phyloP scores from a whole-genome alignment of 2,329 filamentous ascomycete genomes.

The Neofusicoccum laricinum region DNA sequence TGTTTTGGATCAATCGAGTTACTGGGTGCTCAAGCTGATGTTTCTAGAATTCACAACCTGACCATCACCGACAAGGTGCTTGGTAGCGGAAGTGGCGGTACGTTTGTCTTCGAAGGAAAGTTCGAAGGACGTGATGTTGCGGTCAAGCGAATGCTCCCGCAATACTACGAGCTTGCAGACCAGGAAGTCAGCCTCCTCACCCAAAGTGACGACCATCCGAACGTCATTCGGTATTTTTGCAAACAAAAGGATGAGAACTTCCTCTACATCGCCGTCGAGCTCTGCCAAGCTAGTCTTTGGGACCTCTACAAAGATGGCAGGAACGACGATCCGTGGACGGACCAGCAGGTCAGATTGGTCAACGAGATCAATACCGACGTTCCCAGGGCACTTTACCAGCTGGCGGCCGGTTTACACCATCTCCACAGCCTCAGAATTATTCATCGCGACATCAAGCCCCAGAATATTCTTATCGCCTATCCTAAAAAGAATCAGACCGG shows the following conservation, averaged over 20 bases:
- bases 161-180: constrained; percentile 92
- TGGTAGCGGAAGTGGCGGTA: constrained; percentile 89
- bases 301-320: constrained; percentile 74
- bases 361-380: constrained; percentile 71
- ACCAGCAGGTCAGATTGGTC: constrained; percentile 66
- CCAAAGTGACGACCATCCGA: constrained; percentile 92
- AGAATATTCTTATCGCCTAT: constrained; percentile 85
- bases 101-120: constrained; percentile 88
- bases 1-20: neutral
- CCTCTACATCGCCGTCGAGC: constrained; percentile 91
- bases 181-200: constrained; percentile 88
- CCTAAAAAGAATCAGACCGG: constrained; percentile 66
- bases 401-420: constrained; percentile 84
- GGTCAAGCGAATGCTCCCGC: constrained; percentile 93
- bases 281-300: constrained; percentile 89
- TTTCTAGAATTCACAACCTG: constrained; percentile 54
- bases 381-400: constrained; percentile 78
- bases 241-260: constrained; percentile 87
- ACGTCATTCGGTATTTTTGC: constrained; percentile 95
- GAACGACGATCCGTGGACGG: constrained; percentile 48
- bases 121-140: constrained; percentile 92
- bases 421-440: constrained; percentile 91
- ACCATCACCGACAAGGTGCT: constrained; percentile 60
- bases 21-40: neutral
- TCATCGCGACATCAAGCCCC: constrained; percentile 93